Conservation (phyloP, 202 grass and related monocot species). For the Eragrostis tef region DNA sequence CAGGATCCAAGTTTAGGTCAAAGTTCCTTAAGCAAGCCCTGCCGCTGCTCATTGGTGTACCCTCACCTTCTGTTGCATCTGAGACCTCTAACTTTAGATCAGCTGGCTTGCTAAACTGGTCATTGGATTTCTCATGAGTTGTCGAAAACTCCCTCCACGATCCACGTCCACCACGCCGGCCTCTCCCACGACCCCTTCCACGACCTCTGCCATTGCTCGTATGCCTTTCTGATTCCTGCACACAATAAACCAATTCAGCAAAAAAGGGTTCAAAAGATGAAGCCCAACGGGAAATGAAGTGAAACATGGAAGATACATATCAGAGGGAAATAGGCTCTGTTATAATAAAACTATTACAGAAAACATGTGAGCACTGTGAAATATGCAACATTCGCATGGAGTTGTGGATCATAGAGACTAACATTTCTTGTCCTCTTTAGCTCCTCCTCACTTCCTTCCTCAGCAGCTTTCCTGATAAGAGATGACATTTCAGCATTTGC, state of each 20-base stretch:
- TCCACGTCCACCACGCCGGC: conserved; percentile 50
- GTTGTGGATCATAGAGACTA: conserved; percentile 42
- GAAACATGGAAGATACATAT: background rate
- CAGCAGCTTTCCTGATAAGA: conserved; percentile 69
- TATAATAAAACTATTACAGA: background rate
- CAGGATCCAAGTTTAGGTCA: conserved; percentile 76
- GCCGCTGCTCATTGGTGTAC: conserved; percentile 50
- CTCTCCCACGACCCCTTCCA: conserved; percentile 76
- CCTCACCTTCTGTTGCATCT: conserved; percentile 42
- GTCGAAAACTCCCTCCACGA: conserved; percentile 43
- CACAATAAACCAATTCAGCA: conserved; percentile 33
- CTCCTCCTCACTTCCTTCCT: conserved; percentile 69
- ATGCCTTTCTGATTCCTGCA: conserved; percentile 56
- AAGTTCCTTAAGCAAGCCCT: conserved; percentile 56
- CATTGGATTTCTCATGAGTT: conserved; percentile 36
- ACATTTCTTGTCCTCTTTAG: conserved; percentile 67
- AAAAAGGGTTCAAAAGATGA: background rate
- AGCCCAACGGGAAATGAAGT: background rate
- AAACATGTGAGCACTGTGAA: background rate
- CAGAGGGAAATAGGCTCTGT: conserved; percentile 12
- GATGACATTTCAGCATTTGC: conserved; percentile 24
- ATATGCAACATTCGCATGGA: conserved; percentile 34
- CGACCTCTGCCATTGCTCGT: conserved; percentile 57
- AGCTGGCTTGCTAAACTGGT: conserved; percentile 48
- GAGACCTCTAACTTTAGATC: conserved; percentile 45